Percentiles rank a stretch among this genome's conserved stretches.
Conservation (phyloP, 768 basidiomycete species). For the Coprinopsis marcescibilis region DNA sequence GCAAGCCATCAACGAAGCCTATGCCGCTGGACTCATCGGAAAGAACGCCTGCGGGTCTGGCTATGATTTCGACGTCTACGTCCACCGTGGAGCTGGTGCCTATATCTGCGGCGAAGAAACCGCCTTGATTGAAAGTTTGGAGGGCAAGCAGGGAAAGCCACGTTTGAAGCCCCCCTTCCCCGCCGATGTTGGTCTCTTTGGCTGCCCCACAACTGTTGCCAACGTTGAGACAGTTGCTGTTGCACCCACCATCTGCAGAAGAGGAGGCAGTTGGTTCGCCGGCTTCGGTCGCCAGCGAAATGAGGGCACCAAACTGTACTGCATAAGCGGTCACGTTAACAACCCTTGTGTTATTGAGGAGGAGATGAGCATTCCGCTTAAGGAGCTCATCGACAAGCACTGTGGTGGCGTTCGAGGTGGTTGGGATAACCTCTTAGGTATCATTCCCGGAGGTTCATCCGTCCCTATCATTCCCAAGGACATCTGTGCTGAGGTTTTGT, state of each 20-base stretch:
- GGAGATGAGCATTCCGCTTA: constrained; percentile 96
- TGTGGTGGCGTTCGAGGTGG: constrained; percentile 93
- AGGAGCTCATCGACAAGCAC: constrained; percentile 93
- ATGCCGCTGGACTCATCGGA: constrained; percentile 82
- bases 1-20: constrained; percentile 94
- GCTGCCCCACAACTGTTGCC: constrained; percentile 94
- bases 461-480: constrained; percentile 88
- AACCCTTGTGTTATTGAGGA: constrained; percentile 98
- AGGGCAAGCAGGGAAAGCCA: constrained; percentile 98
- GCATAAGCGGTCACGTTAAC: constrained; percentile 96
- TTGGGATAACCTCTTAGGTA: constrained; percentile 97
- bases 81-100: constrained; percentile 97
- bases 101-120: constrained; percentile 99
- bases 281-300: constrained; percentile 89
- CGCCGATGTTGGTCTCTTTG: constrained; percentile 95
- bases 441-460: constrained; percentile 91
- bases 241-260: constrained; percentile 91
- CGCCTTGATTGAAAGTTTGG: constrained; percentile 92
- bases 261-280: constrained; percentile 88
- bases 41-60: constrained; percentile 89
- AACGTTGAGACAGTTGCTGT: constrained; percentile 99
- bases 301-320: constrained; percentile 95
- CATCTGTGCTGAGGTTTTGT: constrained; percentile 84
- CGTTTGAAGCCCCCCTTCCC: constrained; percentile 98
- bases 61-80: constrained; percentile 93